These are phyloP conservation scores for Wakefieldia striispora DNA, from an alignment of 768 basidiomycete species.

Conservation along the genomic window DNA sequence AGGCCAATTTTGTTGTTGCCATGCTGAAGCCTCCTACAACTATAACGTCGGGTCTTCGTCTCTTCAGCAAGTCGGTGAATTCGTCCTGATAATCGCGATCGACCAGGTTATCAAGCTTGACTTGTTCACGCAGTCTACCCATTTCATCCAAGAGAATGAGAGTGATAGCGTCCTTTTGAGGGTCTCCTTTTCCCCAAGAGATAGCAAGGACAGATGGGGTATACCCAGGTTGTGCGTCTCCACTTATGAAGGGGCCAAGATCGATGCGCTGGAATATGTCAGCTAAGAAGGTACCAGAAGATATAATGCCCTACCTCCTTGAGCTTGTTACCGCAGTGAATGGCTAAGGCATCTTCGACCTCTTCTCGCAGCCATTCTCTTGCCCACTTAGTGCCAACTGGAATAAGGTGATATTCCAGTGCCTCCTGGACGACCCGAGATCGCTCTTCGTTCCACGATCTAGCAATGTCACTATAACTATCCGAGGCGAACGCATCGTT, in stretches of 20 bases:
- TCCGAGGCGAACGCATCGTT: constrained; percentile 82
- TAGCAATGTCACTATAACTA: constrained; percentile 78
- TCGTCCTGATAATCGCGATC: constrained; percentile 67
- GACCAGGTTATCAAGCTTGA: constrained; percentile 83
- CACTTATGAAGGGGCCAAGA: constrained; percentile 67
- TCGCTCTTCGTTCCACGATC: constrained; percentile 90
- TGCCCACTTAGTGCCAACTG: constrained; percentile 82
- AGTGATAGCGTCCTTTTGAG: constrained; percentile 84
- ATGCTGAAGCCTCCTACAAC: constrained; percentile 88
- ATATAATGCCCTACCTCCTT: constrained; percentile 54
- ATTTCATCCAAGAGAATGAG: constrained; percentile 84
- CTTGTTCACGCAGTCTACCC: constrained; percentile 87
- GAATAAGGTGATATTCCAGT: constrained; percentile 78
- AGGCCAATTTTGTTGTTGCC: constrained; percentile 68
- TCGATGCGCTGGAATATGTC: constrained; percentile 65
- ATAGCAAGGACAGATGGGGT: constrained; percentile 79
- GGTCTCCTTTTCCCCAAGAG: constrained; percentile 95
- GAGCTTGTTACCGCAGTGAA: constrained; percentile 62
- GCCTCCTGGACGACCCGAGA: constrained; percentile 74
- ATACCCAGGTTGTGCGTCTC: constrained; percentile 67
- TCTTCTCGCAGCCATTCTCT: constrained; percentile 88
- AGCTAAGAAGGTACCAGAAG: constrained; percentile 7
- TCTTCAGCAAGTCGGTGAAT: constrained; percentile 78
- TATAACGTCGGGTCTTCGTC: constrained; percentile 84
- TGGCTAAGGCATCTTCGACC: constrained; percentile 80